Evolutionary conservation across 2,329 filamentous ascomycete species (phyloP), one percentile per base, ranked within the genome.

Genomic region (Dichotomopilus funicola): DNA sequence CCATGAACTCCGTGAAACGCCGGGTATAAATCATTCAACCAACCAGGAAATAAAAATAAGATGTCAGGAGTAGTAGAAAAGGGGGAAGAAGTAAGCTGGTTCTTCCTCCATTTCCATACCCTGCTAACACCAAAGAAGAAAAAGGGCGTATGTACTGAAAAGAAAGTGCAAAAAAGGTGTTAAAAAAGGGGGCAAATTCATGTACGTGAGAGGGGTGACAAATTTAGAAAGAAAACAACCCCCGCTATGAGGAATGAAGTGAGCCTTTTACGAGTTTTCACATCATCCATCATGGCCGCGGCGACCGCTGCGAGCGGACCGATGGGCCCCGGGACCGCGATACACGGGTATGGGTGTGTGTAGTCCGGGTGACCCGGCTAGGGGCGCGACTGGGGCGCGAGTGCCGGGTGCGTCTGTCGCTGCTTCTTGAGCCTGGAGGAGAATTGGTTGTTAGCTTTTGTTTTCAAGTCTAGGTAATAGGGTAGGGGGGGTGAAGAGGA

Each of bases 361-460:
- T 64, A 1, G 64, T 68, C 37, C 64, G 51, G 8, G 62, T 66
- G 44, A 63, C 62, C 44, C 67, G 61, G 48, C 63, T 65, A 8
- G 61, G 62, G 38, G 63, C 61, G 12, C 58, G 54, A 46, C 64
- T 61, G 9, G 61, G 56, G 31, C 62, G 58, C 6, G 65, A 52
- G 34, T 63, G 64, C 31, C 65, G 61, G 41, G 62, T 63, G 13
- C 62, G 58, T 49, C 63, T 58, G 53, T 64, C 62, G 49, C 59
- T 62, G 54, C 63, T 65, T 13, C 61, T 49, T 63, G 75, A 78
- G 66, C 74, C 76, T 76, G 64, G 63, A 73, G 61, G 61, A 56
- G n/a, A 5, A 12, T 6, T 10, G 34, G 52, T 10, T 52, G 54
- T 44, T 3, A 33, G 19, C 3, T 34, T 13, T 19, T 19, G 9